Conservation (phyloP, 495 filamentous ascomycete species). For the Mycothermus thermophilus region DNA sequence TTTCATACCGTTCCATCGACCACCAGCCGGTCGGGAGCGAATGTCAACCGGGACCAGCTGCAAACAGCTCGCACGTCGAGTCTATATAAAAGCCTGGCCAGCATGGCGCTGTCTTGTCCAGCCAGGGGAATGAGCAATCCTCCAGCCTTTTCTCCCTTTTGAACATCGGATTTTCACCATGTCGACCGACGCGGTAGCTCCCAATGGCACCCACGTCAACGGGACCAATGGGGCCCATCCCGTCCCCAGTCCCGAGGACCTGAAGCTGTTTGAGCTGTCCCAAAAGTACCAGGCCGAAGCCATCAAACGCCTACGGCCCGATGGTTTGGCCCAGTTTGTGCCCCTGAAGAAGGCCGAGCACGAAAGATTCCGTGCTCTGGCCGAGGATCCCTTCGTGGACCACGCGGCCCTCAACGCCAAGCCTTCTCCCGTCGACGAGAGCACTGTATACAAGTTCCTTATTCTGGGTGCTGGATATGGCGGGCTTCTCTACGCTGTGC, state of each 20-base stretch:
- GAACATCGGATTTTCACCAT: too few species aligned
- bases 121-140: too few species aligned
- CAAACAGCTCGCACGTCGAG: too few species aligned
- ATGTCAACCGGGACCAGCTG: too few species aligned
- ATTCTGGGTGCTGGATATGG: conserved; percentile 41
- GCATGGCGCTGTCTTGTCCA: too few species aligned
- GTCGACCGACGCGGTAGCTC: background rate
- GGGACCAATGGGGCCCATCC: background rate
- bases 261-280: conserved; percentile 18
- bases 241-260: conserved; percentile 7
- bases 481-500: conserved; percentile 35
- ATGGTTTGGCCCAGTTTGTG: conserved; percentile 30
- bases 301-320: conserved; percentile 31
- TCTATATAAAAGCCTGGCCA: too few species aligned
- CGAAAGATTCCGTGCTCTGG: conserved; percentile 21
- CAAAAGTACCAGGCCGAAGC: conserved; percentile 34
- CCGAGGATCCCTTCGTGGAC: conserved; percentile 34
- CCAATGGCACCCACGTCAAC: conserved; percentile 1
- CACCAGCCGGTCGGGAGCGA: too few species aligned
- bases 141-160: too few species aligned
- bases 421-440: conserved; percentile 12
- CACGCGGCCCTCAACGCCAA: conserved; percentile 25
- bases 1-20: too few species aligned
- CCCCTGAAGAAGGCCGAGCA: conserved; percentile 17
- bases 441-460: conserved; percentile 27